Base-by-base conservation (phyloP, 169 alveolate genomes). In the Cryptosporidium canis region DNA sequence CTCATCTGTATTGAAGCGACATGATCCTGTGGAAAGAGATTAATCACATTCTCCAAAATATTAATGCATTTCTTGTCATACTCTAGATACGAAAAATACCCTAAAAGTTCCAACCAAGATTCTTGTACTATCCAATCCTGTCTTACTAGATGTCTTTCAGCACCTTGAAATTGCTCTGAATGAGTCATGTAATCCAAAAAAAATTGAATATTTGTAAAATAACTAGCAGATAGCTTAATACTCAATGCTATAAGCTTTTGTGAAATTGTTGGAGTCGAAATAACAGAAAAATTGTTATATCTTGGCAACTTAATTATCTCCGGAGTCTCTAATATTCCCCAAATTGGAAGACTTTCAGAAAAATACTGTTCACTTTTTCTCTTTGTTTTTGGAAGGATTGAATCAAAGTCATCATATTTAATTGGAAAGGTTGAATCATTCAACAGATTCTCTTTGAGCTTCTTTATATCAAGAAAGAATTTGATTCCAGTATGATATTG, bases 221-320 rank as follows among this genome's bases (percentile, higher is more conserved):
- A 77, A 14, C 72, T 44, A 58, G 72, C 87, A 24, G 87, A 77
- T 24, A 77, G 61, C 58, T 77, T 77, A 24, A 77, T 77, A 58
- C 87, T 77, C 37, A 77, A 11, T 35, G 87, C 55, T n/a, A 77
- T 77, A 18, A 77, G 18, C 31, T 58, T 77, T 77, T 77, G 87
- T 55, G 87, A 77, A 43, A 61, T 44, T n/a, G 87, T 77, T 44
- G 87, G 87, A 14, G 87, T 77, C n/a, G 87, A 77, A n/a, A 77
- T 53, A 2, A 77, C 53, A 27, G 87, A 77, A 77, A 77, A 77
- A 43, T 58, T 77, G 51, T 77, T 77, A 44, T 58, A 77, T 44
- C 87, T 77, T 33, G 87, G 87, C 29, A 77, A 58, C 39, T 53
- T 77, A 55, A 77, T 77, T 6, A 77, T 56, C 7, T 77, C 87